Evolutionary conservation across 805 yeast species (phyloP), one percentile per base, ranked within the genome.

Genomic region (Candida krabiensis): DNA sequence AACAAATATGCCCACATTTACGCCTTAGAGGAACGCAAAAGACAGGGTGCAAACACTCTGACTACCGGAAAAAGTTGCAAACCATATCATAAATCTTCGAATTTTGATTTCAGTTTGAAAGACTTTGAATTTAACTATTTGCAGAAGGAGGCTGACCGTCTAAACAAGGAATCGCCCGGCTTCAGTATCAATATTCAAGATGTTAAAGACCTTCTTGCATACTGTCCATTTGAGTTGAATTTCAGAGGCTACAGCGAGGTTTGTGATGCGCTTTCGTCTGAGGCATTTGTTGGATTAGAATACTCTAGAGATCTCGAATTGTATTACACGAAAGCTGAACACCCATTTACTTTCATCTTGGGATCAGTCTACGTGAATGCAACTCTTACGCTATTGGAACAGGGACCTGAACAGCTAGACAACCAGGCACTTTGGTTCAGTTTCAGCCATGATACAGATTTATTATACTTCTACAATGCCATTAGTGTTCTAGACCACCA

Each of bases 181-280:
- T 64, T 67, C 46, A 64, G 77, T 47, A 47, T 85, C 37, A 71
- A 80, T 3, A 53, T 67, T 2, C 52, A 58, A 25, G 91, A 86
- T 51, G 73, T 80, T 18, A 61, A 57, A 29, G 61, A 59, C 17
- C 52, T 86, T 46, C 79, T 83, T 51, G 66, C 70, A 9, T 71
- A 79, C 63, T 86, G 95, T 63, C 89, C 86, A 3, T 86, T 71
- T 56, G 95, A 86, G 61, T 62, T 84, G 30, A 85, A 84, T 39
- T 84, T 78, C 8, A 70, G 69, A 40, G 95, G 93, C 8, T 57
- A 62, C 38, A 83, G 93, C 12, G 70, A 72, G 23, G 77, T 85
- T 46, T 86, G 95, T 61, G 70, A 71, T 26, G 68, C 83, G 22
- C 79, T 86, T 63, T 81, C 87, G 28, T 71, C 71, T 49, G 79